Evolutionary conservation across 306 rosid species (phyloP).

Genomic region (Trichosanthes cucumerina): DNA sequence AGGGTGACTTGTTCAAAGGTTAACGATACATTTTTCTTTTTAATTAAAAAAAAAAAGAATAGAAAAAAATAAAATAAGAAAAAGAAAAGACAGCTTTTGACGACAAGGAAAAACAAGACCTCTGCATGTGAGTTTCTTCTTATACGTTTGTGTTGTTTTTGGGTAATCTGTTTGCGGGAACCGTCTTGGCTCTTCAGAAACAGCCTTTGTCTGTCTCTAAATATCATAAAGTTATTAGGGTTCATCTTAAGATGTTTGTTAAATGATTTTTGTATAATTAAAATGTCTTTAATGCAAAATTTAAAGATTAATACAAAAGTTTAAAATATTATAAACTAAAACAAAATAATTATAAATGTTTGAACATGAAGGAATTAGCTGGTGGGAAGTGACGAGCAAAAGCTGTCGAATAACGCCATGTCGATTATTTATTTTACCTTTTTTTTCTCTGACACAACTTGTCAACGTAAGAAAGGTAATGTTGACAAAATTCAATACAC

Average conservation of each 20-base stretch:
- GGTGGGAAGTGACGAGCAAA: too few relatives aligned
- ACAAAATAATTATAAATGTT: too few relatives aligned
- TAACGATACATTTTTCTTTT: neutral
- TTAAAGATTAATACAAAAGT: too few relatives aligned
- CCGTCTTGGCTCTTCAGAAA: neutral
- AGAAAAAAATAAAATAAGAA: too few relatives aligned
- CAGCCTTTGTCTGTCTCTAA: neutral
- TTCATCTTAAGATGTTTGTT: neutral
- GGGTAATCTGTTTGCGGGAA: neutral
- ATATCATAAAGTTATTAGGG: neutral
- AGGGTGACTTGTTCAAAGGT: neutral
- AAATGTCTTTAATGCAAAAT: too few relatives aligned
- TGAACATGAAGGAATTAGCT: too few relatives aligned
- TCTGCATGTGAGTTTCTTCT: neutral
- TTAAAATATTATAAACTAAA: too few relatives aligned
- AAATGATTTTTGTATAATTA: too few relatives aligned
- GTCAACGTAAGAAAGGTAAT: neutral
- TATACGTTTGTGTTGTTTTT: neutral
- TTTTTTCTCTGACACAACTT: neutral
- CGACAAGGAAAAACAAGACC: neutral
- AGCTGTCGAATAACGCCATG: too few relatives aligned
- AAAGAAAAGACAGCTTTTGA: neutral
- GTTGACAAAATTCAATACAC: neutral
- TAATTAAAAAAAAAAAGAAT: too few relatives aligned
- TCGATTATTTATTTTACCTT: neutral